These are phyloP conservation scores for Glycine latifolia DNA, from an alignment of 306 rosid genomes.

Conservation along the genomic window DNA sequence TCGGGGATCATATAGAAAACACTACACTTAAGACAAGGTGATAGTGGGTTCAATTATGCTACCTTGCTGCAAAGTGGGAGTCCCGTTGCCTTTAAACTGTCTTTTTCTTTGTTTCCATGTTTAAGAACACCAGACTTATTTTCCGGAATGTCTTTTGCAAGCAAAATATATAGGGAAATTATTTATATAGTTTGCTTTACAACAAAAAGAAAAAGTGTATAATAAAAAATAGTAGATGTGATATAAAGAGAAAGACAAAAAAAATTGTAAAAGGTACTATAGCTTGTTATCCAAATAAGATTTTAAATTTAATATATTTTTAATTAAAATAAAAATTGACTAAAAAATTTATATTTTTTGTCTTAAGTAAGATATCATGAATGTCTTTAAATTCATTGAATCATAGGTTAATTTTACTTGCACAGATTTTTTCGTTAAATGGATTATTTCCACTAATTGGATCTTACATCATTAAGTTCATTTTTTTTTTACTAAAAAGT, in stretches of 20 bases:
- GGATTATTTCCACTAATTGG: too few relatives aligned
- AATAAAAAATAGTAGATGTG: neutral
- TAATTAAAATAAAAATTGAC: too few relatives aligned
- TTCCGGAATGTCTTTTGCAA: conserved; percentile 39
- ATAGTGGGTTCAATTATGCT: conserved; percentile 52
- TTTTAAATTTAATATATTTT: neutral
- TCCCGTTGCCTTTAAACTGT: neutral
- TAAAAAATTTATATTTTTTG: too few relatives aligned
- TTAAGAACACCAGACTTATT: conserved; percentile 41
- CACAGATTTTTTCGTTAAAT: too few relatives aligned
- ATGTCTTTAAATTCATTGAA: too few relatives aligned
- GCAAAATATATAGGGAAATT: neutral
- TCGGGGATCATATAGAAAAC: neutral
- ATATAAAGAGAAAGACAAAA: neutral
- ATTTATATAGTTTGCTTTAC: neutral
- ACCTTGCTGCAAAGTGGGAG: conserved; percentile 36
- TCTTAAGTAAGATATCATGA: too few relatives aligned
- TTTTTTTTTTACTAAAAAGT: too few relatives aligned
- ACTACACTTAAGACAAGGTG: conserved; percentile 41
- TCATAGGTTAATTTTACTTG: too few relatives aligned
- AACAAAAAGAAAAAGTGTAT: neutral
- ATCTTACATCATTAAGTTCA: too few relatives aligned
- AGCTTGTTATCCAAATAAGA: neutral
- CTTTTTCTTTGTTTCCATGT: conserved; percentile 40
- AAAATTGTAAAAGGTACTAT: neutral